phyloP scores from a whole-genome alignment of 805 yeast species.

The Maudiozyma bulderi region DNA sequence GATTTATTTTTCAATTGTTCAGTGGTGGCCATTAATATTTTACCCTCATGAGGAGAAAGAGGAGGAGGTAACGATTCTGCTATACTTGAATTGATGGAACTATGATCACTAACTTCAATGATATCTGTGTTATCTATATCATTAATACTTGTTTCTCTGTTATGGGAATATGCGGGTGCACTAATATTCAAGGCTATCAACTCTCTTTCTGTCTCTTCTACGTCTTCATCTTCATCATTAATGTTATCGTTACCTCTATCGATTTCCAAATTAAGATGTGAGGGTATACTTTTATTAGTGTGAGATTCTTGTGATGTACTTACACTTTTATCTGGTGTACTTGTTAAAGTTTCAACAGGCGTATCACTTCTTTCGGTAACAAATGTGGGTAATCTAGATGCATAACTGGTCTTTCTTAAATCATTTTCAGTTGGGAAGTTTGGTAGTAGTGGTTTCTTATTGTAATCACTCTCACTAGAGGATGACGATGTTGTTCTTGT shows the following conservation, averaged over 20 bases:
- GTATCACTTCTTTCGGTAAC: not conserved
- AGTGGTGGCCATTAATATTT: constrained; percentile 7
- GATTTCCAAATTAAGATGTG: not conserved
- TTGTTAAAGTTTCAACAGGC: not conserved
- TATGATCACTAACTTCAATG: not conserved
- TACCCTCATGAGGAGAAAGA: constrained; percentile 6
- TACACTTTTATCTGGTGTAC: not conserved
- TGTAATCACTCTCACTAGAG: not conserved
- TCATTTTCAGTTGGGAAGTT: constrained; percentile 4
- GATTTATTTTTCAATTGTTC: too few relatives aligned
- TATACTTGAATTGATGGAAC: constrained; percentile 13
- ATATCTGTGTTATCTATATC: not conserved
- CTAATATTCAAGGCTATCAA: not conserved
- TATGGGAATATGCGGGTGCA: not conserved
- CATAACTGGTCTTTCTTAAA: constrained; percentile 5
- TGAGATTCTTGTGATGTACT: not conserved
- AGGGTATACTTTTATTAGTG: not conserved
- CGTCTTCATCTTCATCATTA: not conserved
- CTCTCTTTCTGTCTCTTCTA: not conserved
- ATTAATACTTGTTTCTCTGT: not conserved
- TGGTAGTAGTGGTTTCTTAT: constrained; percentile 1
- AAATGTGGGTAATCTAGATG: constrained; percentile 1
- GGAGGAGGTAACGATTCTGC: constrained; percentile 18
- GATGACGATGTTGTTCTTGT: not conserved
- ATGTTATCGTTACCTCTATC: not conserved